Evolutionary conservation across 352 stramenopile genomes (phyloP), one percentile per base, ranked within the genome.

Genomic region (Phytophthora crassamura): DNA sequence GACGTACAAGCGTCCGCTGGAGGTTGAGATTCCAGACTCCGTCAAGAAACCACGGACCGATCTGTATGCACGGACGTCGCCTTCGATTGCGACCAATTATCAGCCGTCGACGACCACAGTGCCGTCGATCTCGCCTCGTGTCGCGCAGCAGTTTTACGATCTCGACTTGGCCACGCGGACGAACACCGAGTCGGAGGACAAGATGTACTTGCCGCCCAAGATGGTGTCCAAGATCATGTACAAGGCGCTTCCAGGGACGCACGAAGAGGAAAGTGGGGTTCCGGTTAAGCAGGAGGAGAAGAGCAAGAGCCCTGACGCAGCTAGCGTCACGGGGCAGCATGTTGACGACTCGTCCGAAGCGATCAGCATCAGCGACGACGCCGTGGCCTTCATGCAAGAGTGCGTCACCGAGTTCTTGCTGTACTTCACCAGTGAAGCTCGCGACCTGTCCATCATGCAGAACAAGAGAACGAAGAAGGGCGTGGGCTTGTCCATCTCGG

Each of bases 371-470:
- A 88, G 87, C 50, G 87, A 93, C n/a, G 82, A 89, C 22, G 87
- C 87, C 2, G 75, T 86, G 18, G 72, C 74, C 50, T 82, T 94
- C 33, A 90, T 95, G 80, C 87, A 95, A 55, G 87, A 95, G 57
- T 95, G 87, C 20, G 84, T 88, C 39, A 94, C 83, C 0, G 87
- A 95, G 69, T 95, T 95, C 49, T 54, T 95, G 11, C 47, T 95
- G 36, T 95, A 88, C 36, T 72, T 94, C 33, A 92, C 84, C 33
- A 95, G 87, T 50, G 87, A 95, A 54, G 80, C 85, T 1, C 75
- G 81, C n/a, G 87, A 94, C 59, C 64, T 87, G 10, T 74, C 81
- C 4, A 55, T 84, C 25, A 59, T 89, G 43, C 74, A 93, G 41
- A 91, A 87, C 59, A 69, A 55, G 33, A 61, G 61, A 59, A 74